phyloP scores from a whole-genome alignment of 2,329 filamentous ascomycete species.

The Graphilbum fragrans region DNA sequence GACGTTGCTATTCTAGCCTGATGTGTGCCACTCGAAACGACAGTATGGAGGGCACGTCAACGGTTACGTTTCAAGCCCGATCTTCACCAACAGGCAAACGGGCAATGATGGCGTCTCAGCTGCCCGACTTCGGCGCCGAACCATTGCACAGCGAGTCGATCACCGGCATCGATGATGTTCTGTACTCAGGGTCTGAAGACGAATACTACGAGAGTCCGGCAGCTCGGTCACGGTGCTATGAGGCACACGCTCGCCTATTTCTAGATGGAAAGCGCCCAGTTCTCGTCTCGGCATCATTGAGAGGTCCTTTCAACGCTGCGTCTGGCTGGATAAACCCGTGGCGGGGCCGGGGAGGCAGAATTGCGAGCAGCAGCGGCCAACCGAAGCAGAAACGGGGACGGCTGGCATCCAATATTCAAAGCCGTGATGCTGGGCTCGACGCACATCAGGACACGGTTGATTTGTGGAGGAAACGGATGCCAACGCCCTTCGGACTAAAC shows the following conservation, averaged over 20 bases:
- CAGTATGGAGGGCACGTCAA: too few relatives aligned
- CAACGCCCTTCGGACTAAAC: too few relatives aligned
- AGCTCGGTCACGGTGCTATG: constrained; percentile 39
- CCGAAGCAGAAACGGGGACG: background rate
- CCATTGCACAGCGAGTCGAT: constrained; percentile 20
- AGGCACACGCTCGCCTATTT: constrained; percentile 45
- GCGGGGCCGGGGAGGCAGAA: constrained; percentile 18
- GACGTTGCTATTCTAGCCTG: too few relatives aligned
- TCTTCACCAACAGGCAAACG: background rate
- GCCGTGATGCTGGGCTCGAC: too few relatives aligned
- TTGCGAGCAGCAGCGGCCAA: background rate
- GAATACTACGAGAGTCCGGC: constrained; percentile 36
- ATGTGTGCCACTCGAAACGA: too few relatives aligned
- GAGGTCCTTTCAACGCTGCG: constrained; percentile 45
- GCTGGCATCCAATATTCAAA: too few relatives aligned
- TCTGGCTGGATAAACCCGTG: constrained; percentile 42
- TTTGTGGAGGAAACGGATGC: too few relatives aligned
- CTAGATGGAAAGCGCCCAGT: constrained; percentile 41
- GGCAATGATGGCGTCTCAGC: background rate
- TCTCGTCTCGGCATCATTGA: constrained; percentile 47
- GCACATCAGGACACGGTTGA: too few relatives aligned
- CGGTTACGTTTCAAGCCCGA: too few relatives aligned
- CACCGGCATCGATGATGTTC: constrained; percentile 30
- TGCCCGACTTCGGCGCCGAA: constrained; percentile 4
- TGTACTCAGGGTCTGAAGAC: constrained; percentile 45